Evolutionary conservation across 805 yeast genomes (phyloP).

Genomic region (Wickerhamiella domercqiae): DNA sequence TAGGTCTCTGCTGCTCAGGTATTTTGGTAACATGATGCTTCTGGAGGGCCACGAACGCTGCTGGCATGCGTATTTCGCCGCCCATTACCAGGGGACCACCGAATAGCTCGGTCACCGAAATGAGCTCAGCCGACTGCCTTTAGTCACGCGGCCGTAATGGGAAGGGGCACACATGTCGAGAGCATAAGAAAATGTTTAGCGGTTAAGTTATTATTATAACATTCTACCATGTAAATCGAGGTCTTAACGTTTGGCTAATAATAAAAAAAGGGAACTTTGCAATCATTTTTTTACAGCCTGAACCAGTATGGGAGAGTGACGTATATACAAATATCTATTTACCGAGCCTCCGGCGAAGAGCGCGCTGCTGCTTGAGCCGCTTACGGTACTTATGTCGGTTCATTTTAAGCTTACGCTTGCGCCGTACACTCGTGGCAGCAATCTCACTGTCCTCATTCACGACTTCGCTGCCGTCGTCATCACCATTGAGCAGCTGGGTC

Average conservation of each 20-base stretch:
- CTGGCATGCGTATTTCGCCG: slow-evolving; percentile 18
- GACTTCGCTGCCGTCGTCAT: neutral
- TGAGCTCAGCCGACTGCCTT: no score
- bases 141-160: no score
- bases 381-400: slow-evolving; percentile 93
- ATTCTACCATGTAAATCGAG: no score
- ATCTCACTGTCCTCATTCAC: slow-evolving; percentile 12
- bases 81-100: slow-evolving; percentile 11
- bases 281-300: no score
- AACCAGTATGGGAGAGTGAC: no score
- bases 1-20: no score
- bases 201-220: no score
- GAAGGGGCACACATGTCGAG: no score
- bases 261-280: no score
- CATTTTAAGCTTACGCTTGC: slow-evolving; percentile 78
- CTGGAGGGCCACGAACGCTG: slow-evolving; percentile 19
- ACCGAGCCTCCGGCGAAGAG: slow-evolving; percentile 23
- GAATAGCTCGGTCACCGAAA: no score
- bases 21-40: slow-evolving; percentile 3
- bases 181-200: no score
- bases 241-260: no score
- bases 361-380: slow-evolving; percentile 85
- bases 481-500: neutral
- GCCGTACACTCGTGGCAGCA: slow-evolving; percentile 25
- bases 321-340: slow-evolving; percentile 9